Base-by-base conservation (phyloP, 805 yeast species). In the Cyberlindnera petersonii region DNA sequence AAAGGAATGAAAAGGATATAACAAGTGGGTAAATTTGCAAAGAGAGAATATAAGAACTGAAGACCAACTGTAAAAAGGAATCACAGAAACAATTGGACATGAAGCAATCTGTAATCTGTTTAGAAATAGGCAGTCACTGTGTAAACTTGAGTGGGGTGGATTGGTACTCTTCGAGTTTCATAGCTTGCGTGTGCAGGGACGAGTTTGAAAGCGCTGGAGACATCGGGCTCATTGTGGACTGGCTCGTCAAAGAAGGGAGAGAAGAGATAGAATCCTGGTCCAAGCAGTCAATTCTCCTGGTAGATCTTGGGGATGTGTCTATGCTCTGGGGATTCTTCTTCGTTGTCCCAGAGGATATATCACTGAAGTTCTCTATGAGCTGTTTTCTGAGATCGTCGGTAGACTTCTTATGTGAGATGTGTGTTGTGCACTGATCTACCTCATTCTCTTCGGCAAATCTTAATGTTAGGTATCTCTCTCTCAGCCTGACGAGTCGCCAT, bases 401-500 rank as follows among this genome's bases (percentile, higher is more conserved):
- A 20, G 45, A 42, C 40, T 32, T 38, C 32, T 32, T 40, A 26
- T 37, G 21, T 37, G 39, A 10, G 37, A 24, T 21, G 31, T 26
- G 35, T 15, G 24, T 37, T 24, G 15, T 28, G 31, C 5, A 17
- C 21, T 28, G 21, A 11, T 28, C 21, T 6, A 8, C 21, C 29
- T 26, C 27, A 21, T 29, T 22, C 26, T 40, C 43, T 24, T 51
- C 54, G 14, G 39, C 30, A 17, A 33, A 31, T 23, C 43, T 33
- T 15, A 46, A 30, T 2, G 42, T 26, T 6, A 50, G 33, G 28
- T 50, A 47, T 37, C 56, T 48, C 29, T 52, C 48, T 33, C 45
- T 44, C 16, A 52, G 37, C 6, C 24, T 37, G 15, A 42, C 39
- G n/a, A 52, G 41, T 32, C 56, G 43, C 56, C 56, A 52, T 22